A percentile compares a stretch with the other conserved stretches of the same genome.
Evolutionary conservation across 768 basidiomycete genomes (phyloP).

Genomic region (Podaxis sp.): DNA sequence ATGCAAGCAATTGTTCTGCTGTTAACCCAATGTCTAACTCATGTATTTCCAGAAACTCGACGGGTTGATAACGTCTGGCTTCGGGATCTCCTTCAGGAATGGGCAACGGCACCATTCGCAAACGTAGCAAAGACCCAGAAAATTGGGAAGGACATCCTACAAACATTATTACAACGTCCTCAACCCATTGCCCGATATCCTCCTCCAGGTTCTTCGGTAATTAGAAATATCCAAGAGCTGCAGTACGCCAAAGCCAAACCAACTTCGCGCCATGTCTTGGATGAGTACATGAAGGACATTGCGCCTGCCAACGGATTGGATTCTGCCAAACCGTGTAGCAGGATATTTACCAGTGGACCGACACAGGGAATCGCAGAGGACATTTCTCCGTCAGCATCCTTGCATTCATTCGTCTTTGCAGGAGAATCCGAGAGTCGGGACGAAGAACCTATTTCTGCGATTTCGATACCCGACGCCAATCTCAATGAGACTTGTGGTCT

Average conservation of each 20-base stretch:
- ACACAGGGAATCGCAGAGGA: neutral
- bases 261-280: neutral
- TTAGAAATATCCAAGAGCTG: neutral
- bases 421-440: neutral
- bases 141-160: neutral
- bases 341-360: neutral
- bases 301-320: neutral
- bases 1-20: neutral
- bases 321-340: neutral
- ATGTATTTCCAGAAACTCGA: neutral
- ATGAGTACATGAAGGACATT: neutral
- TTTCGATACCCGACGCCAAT: neutral
- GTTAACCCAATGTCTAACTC: neutral
- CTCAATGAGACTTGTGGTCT: neutral
- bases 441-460: neutral
- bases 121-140: neutral
- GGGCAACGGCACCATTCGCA: neutral
- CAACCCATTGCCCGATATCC: neutral
- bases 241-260: neutral
- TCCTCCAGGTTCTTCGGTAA: neutral
- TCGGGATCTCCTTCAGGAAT: neutral
- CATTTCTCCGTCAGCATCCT: neutral
- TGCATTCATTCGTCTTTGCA: neutral
- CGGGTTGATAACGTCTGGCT: neutral
- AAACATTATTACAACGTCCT: neutral